A percentile compares a stretch with the other conserved stretches of the same genome.
Conservation (phyloP, 169 alveolate species). For the Cryptosporidium canis region DNA sequence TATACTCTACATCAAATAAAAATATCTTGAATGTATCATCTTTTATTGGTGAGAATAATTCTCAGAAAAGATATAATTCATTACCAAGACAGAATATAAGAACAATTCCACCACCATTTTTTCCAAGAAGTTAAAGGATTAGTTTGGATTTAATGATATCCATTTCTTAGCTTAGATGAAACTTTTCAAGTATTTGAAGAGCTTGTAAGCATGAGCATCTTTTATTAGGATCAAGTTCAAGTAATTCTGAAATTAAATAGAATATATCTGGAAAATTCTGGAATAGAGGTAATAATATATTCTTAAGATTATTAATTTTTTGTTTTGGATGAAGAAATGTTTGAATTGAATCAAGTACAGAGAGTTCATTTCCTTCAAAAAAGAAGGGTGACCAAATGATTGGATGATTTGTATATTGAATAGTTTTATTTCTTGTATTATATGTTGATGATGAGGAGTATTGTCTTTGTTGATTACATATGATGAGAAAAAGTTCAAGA, state of each 20-base stretch:
- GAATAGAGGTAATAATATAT: conserved; percentile 11
- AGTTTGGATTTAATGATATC: neutral
- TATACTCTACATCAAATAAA: no score
- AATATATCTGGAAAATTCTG: conserved; percentile 46
- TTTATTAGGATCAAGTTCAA: conserved; percentile 55
- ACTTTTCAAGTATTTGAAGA: neutral
- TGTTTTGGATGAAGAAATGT: conserved; percentile 12
- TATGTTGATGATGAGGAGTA: neutral
- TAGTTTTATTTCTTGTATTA: conserved; percentile 30
- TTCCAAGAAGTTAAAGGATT: conserved; percentile 29
- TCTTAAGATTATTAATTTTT: conserved; percentile 24
- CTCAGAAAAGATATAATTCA: conserved; percentile 24
- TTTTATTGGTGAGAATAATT: neutral
- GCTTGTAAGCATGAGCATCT: conserved; percentile 61
- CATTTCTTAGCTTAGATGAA: neutral
- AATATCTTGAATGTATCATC: no score
- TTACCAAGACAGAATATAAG: conserved; percentile 44
- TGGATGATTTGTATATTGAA: neutral
- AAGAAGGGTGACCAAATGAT: conserved; percentile 55
- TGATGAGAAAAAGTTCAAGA: conserved; percentile 29
- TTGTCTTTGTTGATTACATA: conserved; percentile 5
- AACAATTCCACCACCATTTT: conserved; percentile 69
- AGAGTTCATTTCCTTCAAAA: conserved; percentile 60
- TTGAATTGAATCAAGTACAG: conserved; percentile 32
- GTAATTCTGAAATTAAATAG: conserved; percentile 40